Evolutionary conservation across 225 moss, liverwort and hornwort genomes (phyloP).

Genomic region (Antitrichia curtipendula): DNA sequence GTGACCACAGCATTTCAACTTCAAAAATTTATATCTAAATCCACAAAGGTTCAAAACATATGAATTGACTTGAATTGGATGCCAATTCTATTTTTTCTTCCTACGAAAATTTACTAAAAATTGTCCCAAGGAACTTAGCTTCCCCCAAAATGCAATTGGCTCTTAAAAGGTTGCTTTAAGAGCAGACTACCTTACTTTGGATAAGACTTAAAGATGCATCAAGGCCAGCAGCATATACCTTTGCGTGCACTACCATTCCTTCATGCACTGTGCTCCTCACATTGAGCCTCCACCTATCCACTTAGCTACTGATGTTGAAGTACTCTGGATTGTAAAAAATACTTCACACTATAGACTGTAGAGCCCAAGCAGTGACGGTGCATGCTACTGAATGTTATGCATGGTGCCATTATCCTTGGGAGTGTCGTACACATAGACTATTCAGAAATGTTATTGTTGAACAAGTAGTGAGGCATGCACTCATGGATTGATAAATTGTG

Average conservation of each 20-base stretch:
- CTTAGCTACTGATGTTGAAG: neutral
- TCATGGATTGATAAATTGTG: neutral
- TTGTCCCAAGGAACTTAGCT: too few relatives aligned
- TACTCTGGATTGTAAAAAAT: rapidly evolving
- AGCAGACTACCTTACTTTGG: neutral
- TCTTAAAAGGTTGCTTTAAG: too few relatives aligned
- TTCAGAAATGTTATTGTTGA: neutral
- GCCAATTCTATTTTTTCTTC: too few relatives aligned
- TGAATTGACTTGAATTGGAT: too few relatives aligned
- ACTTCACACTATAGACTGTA: neutral
- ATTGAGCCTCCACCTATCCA: neutral
- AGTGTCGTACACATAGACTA: neutral
- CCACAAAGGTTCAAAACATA: too few relatives aligned
- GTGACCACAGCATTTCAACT: too few relatives aligned
- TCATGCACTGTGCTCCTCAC: neutral
- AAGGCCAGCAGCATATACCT: neutral
- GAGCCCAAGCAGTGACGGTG: neutral
- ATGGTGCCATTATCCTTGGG: neutral
- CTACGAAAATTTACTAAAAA: too few relatives aligned
- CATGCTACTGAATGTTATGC: neutral
- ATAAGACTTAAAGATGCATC: neutral
- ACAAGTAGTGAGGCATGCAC: neutral
- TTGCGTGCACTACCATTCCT: neutral
- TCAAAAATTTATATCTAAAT: too few relatives aligned
- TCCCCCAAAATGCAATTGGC: too few relatives aligned